phyloP scores from a whole-genome alignment of 495 filamentous ascomycete genomes.

The Aspergillus leporis region DNA sequence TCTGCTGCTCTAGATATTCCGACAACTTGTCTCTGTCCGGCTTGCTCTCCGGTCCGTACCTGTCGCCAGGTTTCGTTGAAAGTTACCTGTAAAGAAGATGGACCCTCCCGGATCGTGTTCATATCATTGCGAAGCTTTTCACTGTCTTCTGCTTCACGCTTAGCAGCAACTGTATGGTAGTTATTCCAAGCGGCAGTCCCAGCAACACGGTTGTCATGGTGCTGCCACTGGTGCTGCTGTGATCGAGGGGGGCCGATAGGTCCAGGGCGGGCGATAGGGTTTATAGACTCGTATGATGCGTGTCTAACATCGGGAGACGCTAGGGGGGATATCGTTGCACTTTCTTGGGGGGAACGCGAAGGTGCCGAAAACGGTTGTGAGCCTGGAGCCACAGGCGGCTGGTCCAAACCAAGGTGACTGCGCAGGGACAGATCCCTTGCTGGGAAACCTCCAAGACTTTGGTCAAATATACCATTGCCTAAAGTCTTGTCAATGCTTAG shows the following conservation, averaged over 20 bases:
- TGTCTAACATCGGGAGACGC: slow-evolving; percentile 40
- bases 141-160: slow-evolving; percentile 45
- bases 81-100: slow-evolving; percentile 39
- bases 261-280: slow-evolving; percentile 43
- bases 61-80: slow-evolving; percentile 69
- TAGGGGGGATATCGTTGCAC: slow-evolving; percentile 30
- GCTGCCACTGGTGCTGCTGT: slow-evolving; percentile 42
- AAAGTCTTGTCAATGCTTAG: slow-evolving; percentile 67
- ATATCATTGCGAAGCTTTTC: slow-evolving; percentile 40
- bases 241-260: slow-evolving; percentile 54
- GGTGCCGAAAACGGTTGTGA: slow-evolving; percentile 35
- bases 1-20: slow-evolving; percentile 32
- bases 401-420: slow-evolving; percentile 40
- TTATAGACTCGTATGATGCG: slow-evolving; percentile 39
- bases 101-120: slow-evolving; percentile 37
- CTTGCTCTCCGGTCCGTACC: slow-evolving; percentile 49
- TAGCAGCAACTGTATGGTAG: slow-evolving; percentile 41
- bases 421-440: slow-evolving; percentile 41
- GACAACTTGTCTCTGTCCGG: slow-evolving; percentile 41
- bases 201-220: slow-evolving; percentile 33
- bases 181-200: slow-evolving; percentile 50
- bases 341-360: slow-evolving; percentile 34
- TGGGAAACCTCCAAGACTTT: slow-evolving; percentile 53
- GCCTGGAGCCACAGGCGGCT: slow-evolving; percentile 31
- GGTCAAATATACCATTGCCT: slow-evolving; percentile 78